These are phyloP conservation scores for Debaryomycetaceae sp. DNA, from an alignment of 1,139 yeast species.

Conservation along the genomic window DNA sequence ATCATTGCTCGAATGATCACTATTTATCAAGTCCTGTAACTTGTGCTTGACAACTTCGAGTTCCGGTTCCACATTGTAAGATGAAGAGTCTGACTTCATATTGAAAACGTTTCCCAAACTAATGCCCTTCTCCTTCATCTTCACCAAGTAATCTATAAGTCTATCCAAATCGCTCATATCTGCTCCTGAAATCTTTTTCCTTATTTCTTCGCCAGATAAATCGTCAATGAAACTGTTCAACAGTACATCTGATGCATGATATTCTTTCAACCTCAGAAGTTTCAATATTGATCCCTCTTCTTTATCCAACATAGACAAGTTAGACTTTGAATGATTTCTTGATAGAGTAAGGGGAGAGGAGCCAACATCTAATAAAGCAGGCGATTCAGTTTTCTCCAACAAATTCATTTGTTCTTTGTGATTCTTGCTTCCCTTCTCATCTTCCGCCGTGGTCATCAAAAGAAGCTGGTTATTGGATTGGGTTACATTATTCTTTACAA, in stretches of 20 bases:
- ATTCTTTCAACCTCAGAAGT: conserved; percentile 27
- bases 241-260: conserved; percentile 13
- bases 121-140: conserved; percentile 50
- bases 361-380: conserved; percentile 12
- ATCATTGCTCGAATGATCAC: neutral
- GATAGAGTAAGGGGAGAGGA: conserved; percentile 28
- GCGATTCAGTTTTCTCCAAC: conserved; percentile 2
- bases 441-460: conserved; percentile 11
- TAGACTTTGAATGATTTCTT: conserved; percentile 34
- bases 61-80: neutral
- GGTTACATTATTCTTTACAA: conserved; percentile 18
- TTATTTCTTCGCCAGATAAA: conserved; percentile 51
- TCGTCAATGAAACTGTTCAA: conserved; percentile 8
- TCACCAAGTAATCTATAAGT: conserved; percentile 47
- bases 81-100: conserved; percentile 8
- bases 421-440: conserved; percentile 7
- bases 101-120: conserved; percentile 50
- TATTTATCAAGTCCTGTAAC: neutral
- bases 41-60: neutral
- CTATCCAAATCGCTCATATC: conserved; percentile 52
- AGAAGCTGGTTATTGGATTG: conserved; percentile 2
- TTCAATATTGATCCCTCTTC: conserved; percentile 43
- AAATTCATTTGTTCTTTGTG: neutral
- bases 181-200: conserved; percentile 42
- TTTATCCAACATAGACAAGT: conserved; percentile 31